Base-by-base conservation (phyloP, 2,329 filamentous ascomycete genomes). In the Ceratocystis destructans region DNA sequence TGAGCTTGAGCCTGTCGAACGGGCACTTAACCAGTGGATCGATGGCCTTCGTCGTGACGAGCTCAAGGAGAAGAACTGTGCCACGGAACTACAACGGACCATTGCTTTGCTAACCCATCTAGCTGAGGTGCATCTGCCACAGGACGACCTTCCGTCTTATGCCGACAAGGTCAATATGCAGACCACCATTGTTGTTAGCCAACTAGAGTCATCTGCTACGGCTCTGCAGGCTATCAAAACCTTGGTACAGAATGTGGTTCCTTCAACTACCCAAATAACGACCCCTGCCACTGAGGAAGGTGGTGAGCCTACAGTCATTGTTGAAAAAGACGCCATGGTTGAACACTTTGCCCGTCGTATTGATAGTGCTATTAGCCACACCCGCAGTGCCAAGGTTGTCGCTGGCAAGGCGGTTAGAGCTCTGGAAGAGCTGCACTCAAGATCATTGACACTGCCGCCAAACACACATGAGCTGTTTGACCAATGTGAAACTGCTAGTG, bases 1-100 rank as follows among this genome's bases (percentile, higher is more conserved):
- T 71, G 94, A 97, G 74, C 79, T 97, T 63, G 90, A 96, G 73
- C 90, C 92, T 0, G 90, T 97, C 10, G 94, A 99, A 76, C 83
- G 91, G 67, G 89, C 89, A 0, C 77, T 97, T 62, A 96, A 96
- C 72, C 83, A 83, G 66, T 96, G 91, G 84, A 89, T 97, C 66
- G 92, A 96, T 70, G 85, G 85, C 5, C 74, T 96, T 65, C 87
- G 90, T 69, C 86, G 85, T 64, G 91, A 96, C 70, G 91, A 96
- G 66, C 78, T 97, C 62, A 91, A 91, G 75, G 88, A 93, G 76
- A 85, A 87, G 74, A 87, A 90, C 71, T 91, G 91, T 72, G 86
- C 89, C 0, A 84, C 84, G 28, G 90, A 96, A 73, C 79, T 97
- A 46, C 87, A 93, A 71, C 85, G 88, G 65, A 93, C 89, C 5